Evolutionary conservation across 805 yeast species (phyloP).

Genomic region (Cyberlindnera samutprakarnensis): DNA sequence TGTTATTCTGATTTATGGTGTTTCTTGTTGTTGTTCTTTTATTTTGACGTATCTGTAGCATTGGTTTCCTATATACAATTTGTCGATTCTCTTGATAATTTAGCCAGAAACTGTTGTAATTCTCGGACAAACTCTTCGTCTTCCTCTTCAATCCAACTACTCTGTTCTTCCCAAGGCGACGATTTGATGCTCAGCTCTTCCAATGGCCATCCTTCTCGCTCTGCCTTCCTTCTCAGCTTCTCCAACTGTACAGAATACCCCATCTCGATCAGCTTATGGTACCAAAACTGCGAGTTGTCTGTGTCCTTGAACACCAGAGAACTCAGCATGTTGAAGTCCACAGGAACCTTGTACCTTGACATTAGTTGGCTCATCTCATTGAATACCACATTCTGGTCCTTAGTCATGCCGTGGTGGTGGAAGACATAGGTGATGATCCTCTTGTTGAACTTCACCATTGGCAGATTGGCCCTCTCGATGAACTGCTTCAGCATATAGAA

Average conservation of each 20-base stretch:
- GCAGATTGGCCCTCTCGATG: conserved; percentile 1
- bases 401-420: conserved; percentile 8
- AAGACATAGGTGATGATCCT: conserved; percentile 6
- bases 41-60: too few relatives aligned
- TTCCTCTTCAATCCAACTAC: neutral
- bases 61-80: too few relatives aligned
- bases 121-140: conserved; percentile 8
- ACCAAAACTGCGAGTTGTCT: conserved; percentile 8
- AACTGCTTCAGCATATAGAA: conserved; percentile 10
- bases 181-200: too few relatives aligned
- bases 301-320: conserved; percentile 8
- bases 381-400: conserved; percentile 4
- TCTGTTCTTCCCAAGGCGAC: conserved; percentile 1
- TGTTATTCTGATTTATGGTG: too few relatives aligned
- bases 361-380: conserved; percentile 6
- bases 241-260: conserved; percentile 4
- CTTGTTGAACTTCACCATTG: conserved; percentile 4
- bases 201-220: conserved; percentile 5
- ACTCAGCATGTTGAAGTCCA: conserved; percentile 12
- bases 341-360: conserved; percentile 6
- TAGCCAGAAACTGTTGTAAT: too few relatives aligned
- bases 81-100: too few relatives aligned
- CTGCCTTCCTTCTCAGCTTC: conserved; percentile 4
- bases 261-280: conserved; percentile 5
- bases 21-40: too few relatives aligned